A percentile compares a stretch with the other conserved stretches of the same genome.
These are phyloP conservation scores for Eimeria maxima DNA, from an alignment of 169 alveolate species.

Conservation along the genomic window DNA sequence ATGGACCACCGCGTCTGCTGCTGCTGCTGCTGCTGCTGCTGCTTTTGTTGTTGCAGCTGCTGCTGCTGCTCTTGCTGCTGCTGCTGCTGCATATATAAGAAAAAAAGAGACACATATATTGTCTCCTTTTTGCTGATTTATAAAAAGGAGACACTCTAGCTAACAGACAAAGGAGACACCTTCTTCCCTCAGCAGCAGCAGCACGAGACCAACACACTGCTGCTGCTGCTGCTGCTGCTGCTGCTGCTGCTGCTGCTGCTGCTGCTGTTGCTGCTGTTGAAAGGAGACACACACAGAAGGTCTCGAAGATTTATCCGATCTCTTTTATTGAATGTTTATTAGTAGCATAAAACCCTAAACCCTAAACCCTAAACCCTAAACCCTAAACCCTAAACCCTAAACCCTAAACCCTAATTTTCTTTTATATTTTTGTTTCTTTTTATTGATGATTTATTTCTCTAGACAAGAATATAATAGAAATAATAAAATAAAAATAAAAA, in stretches of 20 bases:
- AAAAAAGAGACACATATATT: not conserved
- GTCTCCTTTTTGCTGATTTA: not conserved
- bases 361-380: slow-evolving; percentile 38
- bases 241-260: not conserved
- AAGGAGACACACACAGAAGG: too few relatives aligned
- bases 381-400: slow-evolving; percentile 6
- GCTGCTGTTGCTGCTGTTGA: not conserved
- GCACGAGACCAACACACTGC: not conserved
- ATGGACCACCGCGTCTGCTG: slow-evolving; percentile 32
- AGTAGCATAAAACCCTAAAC: not conserved
- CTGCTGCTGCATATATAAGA: not conserved
- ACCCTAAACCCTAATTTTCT: not conserved
- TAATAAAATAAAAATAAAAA: too few relatives aligned
- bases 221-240: slow-evolving; percentile 1
- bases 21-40: slow-evolving; percentile 42
- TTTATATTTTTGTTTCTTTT: too few relatives aligned
- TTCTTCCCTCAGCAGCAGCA: not conserved
- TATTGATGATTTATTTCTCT: too few relatives aligned
- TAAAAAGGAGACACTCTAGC: not conserved
- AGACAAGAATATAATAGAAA: too few relatives aligned
- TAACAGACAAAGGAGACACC: not conserved
- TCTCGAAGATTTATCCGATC: not conserved
- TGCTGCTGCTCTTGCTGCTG: slow-evolving; percentile 10
- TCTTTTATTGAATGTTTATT: not conserved
- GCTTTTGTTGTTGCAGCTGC: slow-evolving; percentile 11